Base-by-base conservation (phyloP, 768 basidiomycete species). In the Psilocybe cyanescens region DNA sequence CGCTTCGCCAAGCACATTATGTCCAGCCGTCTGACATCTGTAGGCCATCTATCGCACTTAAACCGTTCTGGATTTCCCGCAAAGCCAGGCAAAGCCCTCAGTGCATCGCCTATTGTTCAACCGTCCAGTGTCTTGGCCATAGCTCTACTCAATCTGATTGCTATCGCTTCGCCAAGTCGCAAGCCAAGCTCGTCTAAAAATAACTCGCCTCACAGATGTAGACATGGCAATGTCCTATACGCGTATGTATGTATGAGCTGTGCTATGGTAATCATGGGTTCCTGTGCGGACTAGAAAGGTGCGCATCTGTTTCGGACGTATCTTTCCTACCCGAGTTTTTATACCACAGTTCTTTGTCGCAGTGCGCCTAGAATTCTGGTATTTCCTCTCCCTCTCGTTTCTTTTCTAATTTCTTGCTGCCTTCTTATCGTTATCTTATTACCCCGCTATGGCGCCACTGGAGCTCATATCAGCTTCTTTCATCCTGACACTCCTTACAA, bases 401-500 rank as follows among this genome's bases (percentile, higher is more conserved):
- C 11, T 5, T 2, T 44, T 44, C 14, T 16, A 14, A 11, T 44
- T 44, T 35, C 33, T 11, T 7, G 11, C 11, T 35, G 11, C 8
- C 14, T 11, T 44, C 8, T 16, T n/a, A 12, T 44, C n/a, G 14
- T 44, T 12, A 44, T 14, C 41, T 44, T 44, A 44, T 44, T 11
- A 11, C 3, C 11, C 33, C n/a, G 41, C 11, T 44, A 44, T 39
- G 37, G 37, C 37, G 37, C 2, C 37, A 39, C 14, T 39, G 37
- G 41, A 44, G 8, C 4, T 16, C 8, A 44, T 44, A 44, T 44
- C 41, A 44, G 41, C n/a, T n/a, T n/a, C 67, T n/a, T 69, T 71
- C 49, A 74, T 67, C 19, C 67, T 69, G 3, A 53, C 67, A 58
- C 71, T 66, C 37, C 71, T 68, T 57, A 75, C 73, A 30, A 70